A percentile compares a stretch with the other conserved stretches of the same genome.
Evolutionary conservation across 192 early-diverging fungal species (phyloP).

Genomic region (Coemansia sp.): DNA sequence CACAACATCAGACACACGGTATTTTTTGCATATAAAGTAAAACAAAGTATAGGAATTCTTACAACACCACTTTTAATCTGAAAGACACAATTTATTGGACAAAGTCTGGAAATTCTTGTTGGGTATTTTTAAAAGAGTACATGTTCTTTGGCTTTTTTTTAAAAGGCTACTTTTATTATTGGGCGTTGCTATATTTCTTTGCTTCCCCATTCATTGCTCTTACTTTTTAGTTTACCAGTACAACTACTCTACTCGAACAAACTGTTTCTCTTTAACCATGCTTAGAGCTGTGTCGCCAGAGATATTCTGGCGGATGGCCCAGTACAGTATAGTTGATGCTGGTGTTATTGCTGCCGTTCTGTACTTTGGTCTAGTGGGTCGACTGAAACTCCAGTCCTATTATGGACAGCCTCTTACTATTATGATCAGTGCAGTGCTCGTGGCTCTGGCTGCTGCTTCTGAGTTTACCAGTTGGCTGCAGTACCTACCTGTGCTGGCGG

Average conservation of each 20-base stretch:
- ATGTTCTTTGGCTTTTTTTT: too few relatives aligned
- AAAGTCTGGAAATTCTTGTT: too few relatives aligned
- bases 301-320: neutral
- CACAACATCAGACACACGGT: too few relatives aligned
- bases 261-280: neutral
- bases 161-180: too few relatives aligned
- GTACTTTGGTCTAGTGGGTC: neutral
- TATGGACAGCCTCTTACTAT: neutral
- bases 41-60: too few relatives aligned
- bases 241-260: neutral
- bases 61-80: too few relatives aligned
- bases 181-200: neutral
- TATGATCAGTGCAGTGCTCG: neutral
- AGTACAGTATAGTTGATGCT: neutral
- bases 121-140: too few relatives aligned
- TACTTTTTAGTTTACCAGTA: neutral
- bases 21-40: too few relatives aligned
- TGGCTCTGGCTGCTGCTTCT: neutral
- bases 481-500: neutral
- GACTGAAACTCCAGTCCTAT: neutral
- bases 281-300: neutral
- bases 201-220: neutral
- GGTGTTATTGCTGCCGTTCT: neutral
- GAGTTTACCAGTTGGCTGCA: neutral
- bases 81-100: too few relatives aligned